These are phyloP conservation scores for Nicotiana attenuata DNA, from an alignment of 257 asterid genomes.

Conservation along the genomic window DNA sequence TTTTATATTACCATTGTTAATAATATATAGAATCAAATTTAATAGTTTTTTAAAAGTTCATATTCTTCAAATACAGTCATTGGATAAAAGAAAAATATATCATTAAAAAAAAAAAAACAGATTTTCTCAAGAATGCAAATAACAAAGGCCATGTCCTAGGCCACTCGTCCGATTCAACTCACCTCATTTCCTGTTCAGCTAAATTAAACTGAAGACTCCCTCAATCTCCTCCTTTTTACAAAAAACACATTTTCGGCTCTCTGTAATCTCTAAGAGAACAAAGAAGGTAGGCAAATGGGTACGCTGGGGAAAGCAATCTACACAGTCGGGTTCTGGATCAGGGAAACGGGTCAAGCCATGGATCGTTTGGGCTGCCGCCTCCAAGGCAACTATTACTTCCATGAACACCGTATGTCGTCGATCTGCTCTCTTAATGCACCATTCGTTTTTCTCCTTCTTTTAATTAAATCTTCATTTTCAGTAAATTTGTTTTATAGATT, in stretches of 20 bases:
- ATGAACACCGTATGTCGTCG: slow-evolving; percentile 61
- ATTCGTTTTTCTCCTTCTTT: neutral
- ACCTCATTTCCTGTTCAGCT: neutral
- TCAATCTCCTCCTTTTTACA: neutral
- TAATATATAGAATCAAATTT: too few species aligned
- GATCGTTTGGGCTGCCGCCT: slow-evolving; percentile 98
- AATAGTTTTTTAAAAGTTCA: too few species aligned
- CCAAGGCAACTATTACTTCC: slow-evolving; percentile 81
- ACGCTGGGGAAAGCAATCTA: slow-evolving; percentile 76
- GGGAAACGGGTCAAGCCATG: slow-evolving; percentile 97
- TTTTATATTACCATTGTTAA: neutral
- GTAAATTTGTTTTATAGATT: too few species aligned
- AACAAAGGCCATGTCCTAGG: too few species aligned
- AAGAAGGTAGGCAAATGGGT: slow-evolving; percentile 40
- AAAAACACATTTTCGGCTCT: neutral
- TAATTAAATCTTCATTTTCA: too few species aligned
- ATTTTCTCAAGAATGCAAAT: too few species aligned
- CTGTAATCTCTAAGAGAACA: neutral
- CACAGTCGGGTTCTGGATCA: slow-evolving; percentile 93
- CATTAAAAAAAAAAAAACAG: too few species aligned
- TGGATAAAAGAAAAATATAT: too few species aligned
- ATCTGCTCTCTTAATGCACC: neutral
- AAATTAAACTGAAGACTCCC: neutral
- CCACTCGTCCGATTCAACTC: slow-evolving; percentile 9
- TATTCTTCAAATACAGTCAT: too few species aligned